Evolutionary conservation across 176 grass and related monocot genomes (phyloP), one percentile per base, ranked within the genome.

Genomic region (Pontederia crassipes): DNA sequence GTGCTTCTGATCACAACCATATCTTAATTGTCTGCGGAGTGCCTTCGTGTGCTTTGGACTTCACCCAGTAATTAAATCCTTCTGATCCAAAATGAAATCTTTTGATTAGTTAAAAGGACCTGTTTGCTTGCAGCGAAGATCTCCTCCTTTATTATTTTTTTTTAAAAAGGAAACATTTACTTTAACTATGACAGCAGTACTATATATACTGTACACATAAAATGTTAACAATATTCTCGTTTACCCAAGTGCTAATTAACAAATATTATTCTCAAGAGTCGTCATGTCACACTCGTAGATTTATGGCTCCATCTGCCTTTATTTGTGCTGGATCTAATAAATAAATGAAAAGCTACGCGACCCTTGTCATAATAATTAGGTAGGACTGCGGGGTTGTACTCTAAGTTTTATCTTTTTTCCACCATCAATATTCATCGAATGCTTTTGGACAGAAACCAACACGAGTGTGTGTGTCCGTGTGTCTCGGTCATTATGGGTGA

Each of bases 301-400:
- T 56, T 63, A 70, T 82, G 79, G 79, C 76, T 79, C 83, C 78
- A 55, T 64, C 56, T 65, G 72, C 84, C 63, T 27, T 66, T 28
- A 52, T 52, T 66, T 52, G 28, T 49, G 63, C 17, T 50, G 17
- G 9, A 52, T 52, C 17, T 66, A 66, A 71, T 75, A 79, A 68
- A 75, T 72, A 28, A 68, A 57, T 55, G 52, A 50, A 60, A 61
- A 71, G 72, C 17, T 47, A 32, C 64, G 69, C 76, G 68, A 73
- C 60, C 72, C 78, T 52, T 65, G 76, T 68, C 68, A 40, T 40
- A 40, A 82, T 65, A 61, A 76, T 67, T 60, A 82, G 18, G 52
- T 59, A 83, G 79, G 79, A 76, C 70, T 68, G 29, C 69, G 51
- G 69, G 12, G 59, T n/a, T 17, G 32, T 40, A 40, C 32, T 40